Conservation (phyloP, 192 early-diverging fungal species). For the Podila epigama region DNA sequence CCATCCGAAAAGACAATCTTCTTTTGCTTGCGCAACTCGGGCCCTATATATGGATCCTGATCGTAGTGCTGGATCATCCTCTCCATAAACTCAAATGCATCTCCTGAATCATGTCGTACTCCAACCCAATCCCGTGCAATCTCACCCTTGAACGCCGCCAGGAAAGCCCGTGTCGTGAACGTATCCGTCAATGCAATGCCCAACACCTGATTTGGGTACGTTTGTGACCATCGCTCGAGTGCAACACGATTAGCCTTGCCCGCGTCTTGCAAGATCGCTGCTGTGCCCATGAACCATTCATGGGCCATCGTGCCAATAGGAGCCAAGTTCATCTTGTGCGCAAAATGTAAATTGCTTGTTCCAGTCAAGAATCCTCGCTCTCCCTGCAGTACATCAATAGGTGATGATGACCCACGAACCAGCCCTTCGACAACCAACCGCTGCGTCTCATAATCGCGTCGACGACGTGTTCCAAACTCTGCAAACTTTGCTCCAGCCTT, state of each 20-base stretch:
- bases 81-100: slow-evolving; percentile 66
- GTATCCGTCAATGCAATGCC: slow-evolving; percentile 80
- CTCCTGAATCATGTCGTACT: slow-evolving; percentile 80
- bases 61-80: slow-evolving; percentile 68
- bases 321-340: slow-evolving; percentile 53
- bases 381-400: not conserved
- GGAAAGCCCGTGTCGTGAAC: slow-evolving; percentile 69
- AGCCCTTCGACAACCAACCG: slow-evolving; percentile 66
- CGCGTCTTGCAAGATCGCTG: slow-evolving; percentile 67
- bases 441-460: slow-evolving; percentile 72
- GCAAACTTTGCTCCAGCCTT: slow-evolving; percentile 71
- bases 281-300: slow-evolving; percentile 81
- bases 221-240: slow-evolving; percentile 64
- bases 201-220: slow-evolving; percentile 59
- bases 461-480: slow-evolving; percentile 80
- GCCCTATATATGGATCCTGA: slow-evolving; percentile 54
- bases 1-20: slow-evolving; percentile 77
- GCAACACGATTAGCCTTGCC: slow-evolving; percentile 66
- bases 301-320: slow-evolving; percentile 68
- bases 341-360: slow-evolving; percentile 78
- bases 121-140: slow-evolving; percentile 61
- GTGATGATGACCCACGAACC: slow-evolving; percentile 13
- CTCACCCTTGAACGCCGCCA: slow-evolving; percentile 62
- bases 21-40: slow-evolving; percentile 53
- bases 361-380: slow-evolving; percentile 62